Evolutionary conservation across 371 early-diverging fungal species (phyloP).

Genomic region (Dipsacomyces acuminosporus): DNA sequence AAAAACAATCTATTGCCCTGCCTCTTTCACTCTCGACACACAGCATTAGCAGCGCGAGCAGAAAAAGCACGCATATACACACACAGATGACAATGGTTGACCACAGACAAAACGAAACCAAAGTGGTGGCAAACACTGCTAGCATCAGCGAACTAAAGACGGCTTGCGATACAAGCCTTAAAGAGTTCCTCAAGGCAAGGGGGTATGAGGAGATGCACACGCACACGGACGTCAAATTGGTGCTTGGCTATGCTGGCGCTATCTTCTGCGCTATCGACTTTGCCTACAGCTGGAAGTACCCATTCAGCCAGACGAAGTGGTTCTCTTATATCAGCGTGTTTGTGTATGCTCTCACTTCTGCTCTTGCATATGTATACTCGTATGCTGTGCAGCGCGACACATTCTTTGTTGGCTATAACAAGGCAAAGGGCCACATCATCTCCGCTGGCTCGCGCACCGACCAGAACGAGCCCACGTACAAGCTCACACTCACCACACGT

Average conservation of each 20-base stretch:
- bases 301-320: conserved; percentile 53
- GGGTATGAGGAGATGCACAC: conserved; percentile 55
- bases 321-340: conserved; percentile 51
- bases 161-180: conserved; percentile 54
- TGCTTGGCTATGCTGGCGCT: conserved; percentile 54
- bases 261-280: conserved; percentile 53
- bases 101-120: not conserved
- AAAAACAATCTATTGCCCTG: too few relatives aligned
- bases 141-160: conserved; percentile 55
- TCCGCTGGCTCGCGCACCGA: conserved; percentile 42
- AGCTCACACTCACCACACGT: conserved; percentile 41
- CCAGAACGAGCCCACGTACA: conserved; percentile 36
- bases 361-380: conserved; percentile 40
- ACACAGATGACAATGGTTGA: not conserved
- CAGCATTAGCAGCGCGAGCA: too few relatives aligned
- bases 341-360: conserved; percentile 46
- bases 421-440: conserved; percentile 44
- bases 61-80: not conserved
- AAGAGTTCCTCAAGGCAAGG: conserved; percentile 51
- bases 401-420: conserved; percentile 47
- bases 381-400: conserved; percentile 46
- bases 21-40: too few relatives aligned
- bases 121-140: conserved; percentile 45
- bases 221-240: conserved; percentile 56
- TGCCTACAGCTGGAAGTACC: conserved; percentile 54